Evolutionary conservation across 495 filamentous ascomycete genomes (phyloP).

Genomic region (Hapsidospora chrysogenum): DNA sequence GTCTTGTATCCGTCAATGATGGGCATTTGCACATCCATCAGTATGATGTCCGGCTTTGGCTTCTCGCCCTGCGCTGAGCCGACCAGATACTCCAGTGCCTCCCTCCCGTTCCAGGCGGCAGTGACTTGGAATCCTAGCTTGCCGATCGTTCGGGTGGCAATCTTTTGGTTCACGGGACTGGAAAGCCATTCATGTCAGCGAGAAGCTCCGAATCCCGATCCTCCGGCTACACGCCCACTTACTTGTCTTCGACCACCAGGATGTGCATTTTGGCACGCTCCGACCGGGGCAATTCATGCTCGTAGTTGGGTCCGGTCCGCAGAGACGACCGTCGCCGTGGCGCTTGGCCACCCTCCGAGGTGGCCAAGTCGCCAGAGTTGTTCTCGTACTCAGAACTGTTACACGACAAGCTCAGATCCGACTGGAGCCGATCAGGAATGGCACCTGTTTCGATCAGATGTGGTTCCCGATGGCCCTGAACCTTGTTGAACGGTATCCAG

Average conservation of each 20-base stretch:
- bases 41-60: conserved; percentile 52
- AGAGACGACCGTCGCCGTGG: conserved; percentile 14
- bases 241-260: conserved; percentile 71
- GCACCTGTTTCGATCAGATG: conserved; percentile 32
- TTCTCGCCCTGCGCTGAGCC: conserved; percentile 18
- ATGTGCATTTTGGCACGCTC: conserved; percentile 41
- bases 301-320: conserved; percentile 11
- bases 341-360: neutral
- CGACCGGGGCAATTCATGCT: conserved; percentile 19
- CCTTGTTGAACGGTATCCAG: conserved; percentile 51
- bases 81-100: conserved; percentile 52
- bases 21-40: conserved; percentile 84
- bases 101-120: conserved; percentile 58
- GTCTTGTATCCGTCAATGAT: conserved; percentile 65
- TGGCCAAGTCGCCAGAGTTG: conserved; percentile 8
- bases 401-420: conserved; percentile 44
- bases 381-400: conserved; percentile 33
- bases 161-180: conserved; percentile 58
- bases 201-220: neutral
- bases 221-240: conserved; percentile 7
- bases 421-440: conserved; percentile 43
- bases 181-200: neutral
- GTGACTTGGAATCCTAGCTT: conserved; percentile 59
- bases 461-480: conserved; percentile 12
- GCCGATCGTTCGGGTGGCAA: conserved; percentile 54